Base-by-base conservation (phyloP, 2,329 filamentous ascomycete species). In the Zelopaecilomyces penicillatus region DNA sequence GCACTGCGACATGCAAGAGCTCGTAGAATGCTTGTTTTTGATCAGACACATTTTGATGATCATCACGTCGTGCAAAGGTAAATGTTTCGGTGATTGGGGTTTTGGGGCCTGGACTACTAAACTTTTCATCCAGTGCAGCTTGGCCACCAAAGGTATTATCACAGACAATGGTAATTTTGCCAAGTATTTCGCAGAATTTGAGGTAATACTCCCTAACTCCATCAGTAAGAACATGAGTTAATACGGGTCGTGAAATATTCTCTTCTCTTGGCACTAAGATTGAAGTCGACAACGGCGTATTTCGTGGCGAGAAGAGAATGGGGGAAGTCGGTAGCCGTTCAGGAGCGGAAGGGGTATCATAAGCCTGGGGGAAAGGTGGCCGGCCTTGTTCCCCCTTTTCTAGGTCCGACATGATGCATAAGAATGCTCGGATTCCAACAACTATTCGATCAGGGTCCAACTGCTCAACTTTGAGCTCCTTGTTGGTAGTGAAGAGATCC, bases 111-210 rank as follows among this genome's bases (percentile, higher is more conserved):
- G 85, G 80, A 38, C 85, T 82, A 49, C 78, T 86, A 60, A 97
- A 95, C 59, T 96, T 97, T 63, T 98, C 94, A 58, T 98, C 93
- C 39, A 97, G 66, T 0, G 88, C 87, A 30, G 91, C 93, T 67
- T 98, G 93, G 1, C 93, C 93, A 42, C 93, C 94, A 67, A 98
- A 98, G 0, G 91, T 86, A 56, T 95, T 93, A 63, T 98, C 93
- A 64, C 93, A 98, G 31, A 97, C 83, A 37, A 97, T 85, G 2
- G 90, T 95, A 45, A 98, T 94, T 61, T 95, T 94, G 28, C 91
- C 93, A 6, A 98, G 70, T 27, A 98, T 91, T 61, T 95, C 88
- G 60, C 91, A 97, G 55, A 98, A 98, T 42, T 85, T 84, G 43
- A 83, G 74, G 63, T 97, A 96, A 59, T 88, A 93, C 37, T 93